Base-by-base conservation (phyloP, 2,329 filamentous ascomycete species). In the Metarhizium rileyi region DNA sequence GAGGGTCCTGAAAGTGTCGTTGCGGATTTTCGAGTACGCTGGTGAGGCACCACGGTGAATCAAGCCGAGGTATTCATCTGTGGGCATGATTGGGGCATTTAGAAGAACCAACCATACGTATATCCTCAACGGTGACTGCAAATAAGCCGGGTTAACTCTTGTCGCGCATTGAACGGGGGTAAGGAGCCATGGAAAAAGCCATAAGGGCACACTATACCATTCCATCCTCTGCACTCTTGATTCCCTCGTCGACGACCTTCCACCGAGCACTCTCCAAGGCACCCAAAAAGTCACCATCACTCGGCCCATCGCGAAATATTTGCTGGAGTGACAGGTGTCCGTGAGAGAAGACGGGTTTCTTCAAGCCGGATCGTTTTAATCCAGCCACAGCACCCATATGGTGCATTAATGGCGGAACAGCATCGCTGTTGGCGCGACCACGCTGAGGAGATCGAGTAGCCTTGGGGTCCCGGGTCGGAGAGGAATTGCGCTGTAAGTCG, bases 41-140 rank as follows among this genome's bases (percentile, higher is more conserved):
- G 91, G 90, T 3, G 91, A 97, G 23, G 91, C 87, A 54, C 93
- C 91, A 55, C 93, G 88, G 63, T 95, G 90, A 56, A 98, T 86
- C 42, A 97, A 84, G 50, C 81, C 78, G 56, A 97, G 86, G 66
- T 98, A 98, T 53, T 85, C 78, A 60, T 95, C 87, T 51, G 93
- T 95, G 42, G 84, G 78, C 55, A 96, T 74, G 41, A 95, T 82
- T 6, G 89, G 84, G 28, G 90, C 84, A 63, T 95, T 87, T 59
- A 98, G 84, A 12, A 98, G 80, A 57, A 95, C 87, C 38, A 97
- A 79, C 93, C 93, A 98, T 56, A 95, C 81, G 66, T 98, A 97
- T 64, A 97, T 94, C 61, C 93, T 85, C 54, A 93, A 74, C 43
- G 90, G 85, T 20, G 93, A 98, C 91, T 95, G 46, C 20, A 26